These are phyloP conservation scores for Gaeumannomyces tritici DNA, from an alignment of 2,329 filamentous ascomycete species.

Conservation along the genomic window DNA sequence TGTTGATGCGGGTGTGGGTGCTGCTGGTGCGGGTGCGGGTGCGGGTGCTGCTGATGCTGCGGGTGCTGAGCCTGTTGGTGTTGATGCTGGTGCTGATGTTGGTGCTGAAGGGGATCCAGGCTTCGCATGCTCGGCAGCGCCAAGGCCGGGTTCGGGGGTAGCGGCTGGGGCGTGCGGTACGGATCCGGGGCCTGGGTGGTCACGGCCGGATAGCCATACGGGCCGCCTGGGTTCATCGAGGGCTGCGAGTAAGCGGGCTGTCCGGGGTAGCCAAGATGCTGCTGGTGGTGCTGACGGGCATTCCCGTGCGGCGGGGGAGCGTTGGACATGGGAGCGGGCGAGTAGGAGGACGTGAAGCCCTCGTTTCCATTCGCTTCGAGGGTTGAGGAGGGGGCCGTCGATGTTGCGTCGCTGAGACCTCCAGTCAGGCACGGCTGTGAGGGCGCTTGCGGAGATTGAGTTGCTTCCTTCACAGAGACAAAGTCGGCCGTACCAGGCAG, in stretches of 20 bases:
- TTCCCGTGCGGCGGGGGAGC: constrained; percentile 9
- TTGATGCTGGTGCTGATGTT: constrained; percentile 12
- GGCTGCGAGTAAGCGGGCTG: constrained; percentile 11
- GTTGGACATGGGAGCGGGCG: constrained; percentile 12
- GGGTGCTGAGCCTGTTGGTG: constrained; percentile 9
- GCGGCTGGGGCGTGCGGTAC: constrained; percentile 10
- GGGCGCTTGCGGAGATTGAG: too few relatives aligned
- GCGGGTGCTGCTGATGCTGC: constrained; percentile 8
- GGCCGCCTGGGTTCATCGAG: constrained; percentile 6
- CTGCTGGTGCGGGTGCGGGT: constrained; percentile 5
- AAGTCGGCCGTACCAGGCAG: too few relatives aligned
- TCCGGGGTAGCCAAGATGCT: constrained; percentile 10
- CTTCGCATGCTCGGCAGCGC: constrained; percentile 17
- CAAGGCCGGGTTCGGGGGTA: constrained; percentile 7
- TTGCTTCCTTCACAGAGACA: too few relatives aligned
- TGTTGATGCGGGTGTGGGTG: constrained; percentile 8
- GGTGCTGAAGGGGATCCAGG: constrained; percentile 12
- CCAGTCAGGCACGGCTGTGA: too few relatives aligned
- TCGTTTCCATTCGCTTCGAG: neutral
- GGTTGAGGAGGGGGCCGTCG: neutral
- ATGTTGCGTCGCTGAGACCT: too few relatives aligned
- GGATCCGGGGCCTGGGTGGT: constrained; percentile 9
- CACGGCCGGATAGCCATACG: constrained; percentile 9
- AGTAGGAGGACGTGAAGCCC: constrained; percentile 2
- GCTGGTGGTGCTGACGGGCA: constrained; percentile 6